A percentile compares a stretch with the other conserved stretches of the same genome.
These are phyloP conservation scores for Phylloporus sp. DNA, from an alignment of 768 basidiomycete genomes.

Conservation along the genomic window DNA sequence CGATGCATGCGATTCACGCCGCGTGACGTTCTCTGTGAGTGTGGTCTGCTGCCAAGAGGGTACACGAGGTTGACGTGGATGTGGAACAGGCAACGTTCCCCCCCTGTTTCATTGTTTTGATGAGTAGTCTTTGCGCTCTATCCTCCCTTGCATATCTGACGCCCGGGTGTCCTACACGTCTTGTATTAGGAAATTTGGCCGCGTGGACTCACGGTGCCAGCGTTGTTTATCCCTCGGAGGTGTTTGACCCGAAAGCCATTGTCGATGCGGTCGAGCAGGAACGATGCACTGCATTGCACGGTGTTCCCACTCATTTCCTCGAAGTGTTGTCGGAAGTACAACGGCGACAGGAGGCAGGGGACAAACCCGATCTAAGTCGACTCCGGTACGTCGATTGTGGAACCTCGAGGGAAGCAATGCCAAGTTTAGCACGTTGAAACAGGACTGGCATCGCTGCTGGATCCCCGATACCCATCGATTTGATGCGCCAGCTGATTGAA, in stretches of 20 bases:
- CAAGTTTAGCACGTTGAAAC: background rate
- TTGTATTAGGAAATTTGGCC: slow-evolving; percentile 77
- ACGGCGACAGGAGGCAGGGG: slow-evolving; percentile 42
- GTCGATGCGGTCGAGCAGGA: slow-evolving; percentile 68
- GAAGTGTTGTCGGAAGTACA: slow-evolving; percentile 68
- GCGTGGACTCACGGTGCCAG: slow-evolving; percentile 70
- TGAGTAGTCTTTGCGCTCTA: slow-evolving; percentile 42
- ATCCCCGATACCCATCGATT: slow-evolving; percentile 69
- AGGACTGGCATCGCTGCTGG: slow-evolving; percentile 85
- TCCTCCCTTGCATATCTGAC: slow-evolving; percentile 10
- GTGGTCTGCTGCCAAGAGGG: background rate
- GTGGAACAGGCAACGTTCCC: slow-evolving; percentile 64
- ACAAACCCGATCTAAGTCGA: slow-evolving; percentile 41
- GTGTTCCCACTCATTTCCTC: slow-evolving; percentile 82
- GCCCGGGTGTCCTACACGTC: slow-evolving; percentile 40
- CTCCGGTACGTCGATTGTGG: slow-evolving; percentile 43
- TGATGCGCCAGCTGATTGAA: slow-evolving; percentile 69
- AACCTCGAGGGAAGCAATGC: background rate
- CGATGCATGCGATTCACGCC: slow-evolving; percentile 65
- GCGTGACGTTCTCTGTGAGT: slow-evolving; percentile 64
- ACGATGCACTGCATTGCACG: slow-evolving; percentile 73
- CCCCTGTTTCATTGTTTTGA: slow-evolving; percentile 89
- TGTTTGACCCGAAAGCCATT: slow-evolving; percentile 58
- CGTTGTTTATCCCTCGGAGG: slow-evolving; percentile 69
- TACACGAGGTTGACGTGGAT: slow-evolving; percentile 1